Conservation (phyloP, 306 rosid species). For the Mimosa pudica region DNA sequence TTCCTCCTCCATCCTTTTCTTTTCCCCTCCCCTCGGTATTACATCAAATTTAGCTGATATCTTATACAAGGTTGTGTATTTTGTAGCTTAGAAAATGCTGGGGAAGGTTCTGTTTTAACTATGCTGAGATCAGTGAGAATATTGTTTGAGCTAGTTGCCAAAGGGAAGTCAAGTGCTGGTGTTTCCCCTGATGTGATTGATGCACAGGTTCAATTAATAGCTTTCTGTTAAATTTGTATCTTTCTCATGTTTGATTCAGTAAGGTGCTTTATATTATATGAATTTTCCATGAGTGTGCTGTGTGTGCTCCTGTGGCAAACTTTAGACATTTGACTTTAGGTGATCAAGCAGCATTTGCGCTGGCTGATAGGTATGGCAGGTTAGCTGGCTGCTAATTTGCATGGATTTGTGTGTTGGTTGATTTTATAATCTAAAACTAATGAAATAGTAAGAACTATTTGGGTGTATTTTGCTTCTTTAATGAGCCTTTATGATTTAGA, state of each 20-base stretch:
- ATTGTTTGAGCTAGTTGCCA: constrained; percentile 59
- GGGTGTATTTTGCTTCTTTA: not conserved
- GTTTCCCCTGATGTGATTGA: constrained; percentile 58
- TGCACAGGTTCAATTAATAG: constrained; percentile 55
- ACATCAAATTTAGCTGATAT: not conserved
- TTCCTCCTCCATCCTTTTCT: not conserved
- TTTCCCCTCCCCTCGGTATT: not conserved
- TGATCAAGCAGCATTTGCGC: not conserved
- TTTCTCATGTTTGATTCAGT: constrained; percentile 16
- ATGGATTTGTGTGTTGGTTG: not conserved
- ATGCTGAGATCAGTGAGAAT: constrained; percentile 85
- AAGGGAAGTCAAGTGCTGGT: constrained; percentile 49
- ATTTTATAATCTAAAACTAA: not conserved
- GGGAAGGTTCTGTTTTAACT: constrained; percentile 83
- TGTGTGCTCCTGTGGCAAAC: constrained; percentile 24
- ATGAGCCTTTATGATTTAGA: not conserved
- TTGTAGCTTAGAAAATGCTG: constrained; percentile 94
- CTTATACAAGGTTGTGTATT: constrained; percentile 31
- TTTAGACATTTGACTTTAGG: not conserved
- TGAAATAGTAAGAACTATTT: not conserved
- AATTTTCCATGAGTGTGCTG: constrained; percentile 14
- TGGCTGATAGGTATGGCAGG: not conserved
- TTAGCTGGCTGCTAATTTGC: constrained; percentile 14
- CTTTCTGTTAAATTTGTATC: constrained; percentile 25
- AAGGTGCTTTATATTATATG: constrained; percentile 19